Evolutionary conservation across 1,284 basidiomycete species (phyloP).

Genomic region (Ganoderma resinaceum): DNA sequence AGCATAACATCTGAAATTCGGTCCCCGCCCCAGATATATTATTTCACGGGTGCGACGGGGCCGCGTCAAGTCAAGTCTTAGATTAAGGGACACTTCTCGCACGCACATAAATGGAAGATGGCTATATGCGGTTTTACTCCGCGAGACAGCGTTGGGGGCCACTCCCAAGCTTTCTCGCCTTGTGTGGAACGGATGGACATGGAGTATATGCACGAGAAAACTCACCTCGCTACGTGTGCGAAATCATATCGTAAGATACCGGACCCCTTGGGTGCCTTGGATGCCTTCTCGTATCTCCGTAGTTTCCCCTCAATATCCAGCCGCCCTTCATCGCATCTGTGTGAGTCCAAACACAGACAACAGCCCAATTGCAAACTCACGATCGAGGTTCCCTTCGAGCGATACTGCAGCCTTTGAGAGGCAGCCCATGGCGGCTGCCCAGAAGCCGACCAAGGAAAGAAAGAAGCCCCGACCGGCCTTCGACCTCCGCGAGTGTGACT

Average conservation of each 20-base stretch:
- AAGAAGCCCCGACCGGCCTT: conserved; percentile 3
- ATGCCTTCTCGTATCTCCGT: conserved; percentile 24
- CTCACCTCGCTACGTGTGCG: conserved; percentile 36
- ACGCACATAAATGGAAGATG: too few species aligned
- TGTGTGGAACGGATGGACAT: neutral
- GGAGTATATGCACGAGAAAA: neutral
- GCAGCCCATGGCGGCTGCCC: conserved; percentile 10
- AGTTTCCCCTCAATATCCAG: conserved; percentile 23
- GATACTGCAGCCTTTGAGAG: conserved; percentile 20
- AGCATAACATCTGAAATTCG: too few species aligned
- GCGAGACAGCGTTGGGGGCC: too few species aligned
- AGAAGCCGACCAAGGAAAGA: conserved; percentile 1
- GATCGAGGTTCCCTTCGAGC: conserved; percentile 17
- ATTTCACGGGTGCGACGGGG: too few species aligned
- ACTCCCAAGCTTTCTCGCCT: neutral
- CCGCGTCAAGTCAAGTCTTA: too few species aligned
- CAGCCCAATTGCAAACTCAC: neutral
- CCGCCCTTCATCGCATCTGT: conserved; percentile 1
- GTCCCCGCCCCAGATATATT: too few species aligned
- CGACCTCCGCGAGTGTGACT: neutral
- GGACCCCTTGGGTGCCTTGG: conserved; percentile 16
- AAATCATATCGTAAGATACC: conserved; percentile 37
- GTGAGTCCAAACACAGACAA: neutral
- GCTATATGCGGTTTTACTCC: too few species aligned
- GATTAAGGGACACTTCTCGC: too few species aligned